Percentiles rank a stretch among this genome's conserved stretches.
phyloP scores from a whole-genome alignment of 2,329 filamentous ascomycete genomes.

The Penicillium sp. region DNA sequence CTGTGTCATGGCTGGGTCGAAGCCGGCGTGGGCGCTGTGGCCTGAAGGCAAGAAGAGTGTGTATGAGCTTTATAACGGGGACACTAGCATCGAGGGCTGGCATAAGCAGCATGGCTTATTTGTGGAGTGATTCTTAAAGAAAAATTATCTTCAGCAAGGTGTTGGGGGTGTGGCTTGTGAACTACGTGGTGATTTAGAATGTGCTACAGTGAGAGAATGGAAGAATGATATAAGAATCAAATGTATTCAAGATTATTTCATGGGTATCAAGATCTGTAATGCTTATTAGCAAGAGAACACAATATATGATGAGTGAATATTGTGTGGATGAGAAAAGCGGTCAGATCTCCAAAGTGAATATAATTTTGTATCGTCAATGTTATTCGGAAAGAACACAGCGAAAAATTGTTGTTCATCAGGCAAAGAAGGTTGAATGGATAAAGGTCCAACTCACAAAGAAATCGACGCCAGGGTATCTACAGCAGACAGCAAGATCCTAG shows the following conservation, averaged over 20 bases:
- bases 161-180: background rate
- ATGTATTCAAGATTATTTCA: conserved; percentile 5
- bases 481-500: conserved; percentile 14
- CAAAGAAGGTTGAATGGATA: conserved; percentile 12
- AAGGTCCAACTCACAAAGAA: conserved; percentile 24
- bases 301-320: conserved; percentile 10
- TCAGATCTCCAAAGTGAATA: conserved; percentile 69
- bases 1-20: conserved; percentile 46
- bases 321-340: conserved; percentile 13
- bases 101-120: conserved; percentile 46
- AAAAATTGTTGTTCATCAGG: conserved; percentile 60
- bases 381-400: conserved; percentile 66
- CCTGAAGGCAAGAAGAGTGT: conserved; percentile 49
- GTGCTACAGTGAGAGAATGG: background rate
- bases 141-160: background rate
- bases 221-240: conserved; percentile 1
- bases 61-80: conserved; percentile 37
- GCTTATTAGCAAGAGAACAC: conserved; percentile 27
- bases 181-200: background rate
- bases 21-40: conserved; percentile 49
- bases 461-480: background rate
- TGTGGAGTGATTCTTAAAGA: conserved; percentile 27
- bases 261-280: conserved; percentile 12
- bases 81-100: conserved; percentile 46
- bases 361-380: conserved; percentile 57